Conservation (phyloP, 345 rosid genomes). For the Boechera divaricarpa region DNA sequence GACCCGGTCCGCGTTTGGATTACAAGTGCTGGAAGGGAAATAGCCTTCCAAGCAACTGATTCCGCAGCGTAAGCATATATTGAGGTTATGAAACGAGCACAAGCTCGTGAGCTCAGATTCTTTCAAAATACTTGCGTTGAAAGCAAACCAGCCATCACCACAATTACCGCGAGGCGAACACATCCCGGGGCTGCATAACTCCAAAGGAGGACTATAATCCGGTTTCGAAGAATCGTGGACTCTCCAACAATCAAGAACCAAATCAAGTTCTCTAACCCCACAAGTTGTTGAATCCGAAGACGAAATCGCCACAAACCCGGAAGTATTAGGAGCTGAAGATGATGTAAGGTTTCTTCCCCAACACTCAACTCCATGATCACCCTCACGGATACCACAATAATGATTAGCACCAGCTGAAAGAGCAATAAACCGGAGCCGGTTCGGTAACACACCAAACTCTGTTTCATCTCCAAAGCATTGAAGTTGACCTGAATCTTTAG, state of each 20-base stretch:
- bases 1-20: conserved; percentile 66
- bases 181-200: conserved; percentile 86
- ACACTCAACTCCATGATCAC: conserved; percentile 82
- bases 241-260: conserved; percentile 94
- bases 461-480: conserved; percentile 73
- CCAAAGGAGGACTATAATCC: conserved; percentile 79
- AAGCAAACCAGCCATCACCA: conserved; percentile 60
- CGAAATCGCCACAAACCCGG: conserved; percentile 84
- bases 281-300: conserved; percentile 82
- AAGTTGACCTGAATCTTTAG: conserved; percentile 55
- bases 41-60: conserved; percentile 75
- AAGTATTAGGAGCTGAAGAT: conserved; percentile 64
- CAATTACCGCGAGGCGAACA: conserved; percentile 66
- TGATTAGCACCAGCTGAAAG: conserved; percentile 75
- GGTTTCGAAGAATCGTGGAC: conserved; percentile 50
- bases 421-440: conserved; percentile 56
- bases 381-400: conserved; percentile 82
- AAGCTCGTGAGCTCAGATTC: conserved; percentile 75
- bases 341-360: conserved; percentile 70
- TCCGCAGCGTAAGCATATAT: conserved; percentile 81
- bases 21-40: conserved; percentile 78
- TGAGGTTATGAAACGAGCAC: conserved; percentile 65
- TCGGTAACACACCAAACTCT: conserved; percentile 52
- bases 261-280: conserved; percentile 81
- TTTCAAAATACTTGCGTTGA: conserved; percentile 84